Conservation (phyloP, 352 stramenopile genomes). For the Phytopythium oedochilum region DNA sequence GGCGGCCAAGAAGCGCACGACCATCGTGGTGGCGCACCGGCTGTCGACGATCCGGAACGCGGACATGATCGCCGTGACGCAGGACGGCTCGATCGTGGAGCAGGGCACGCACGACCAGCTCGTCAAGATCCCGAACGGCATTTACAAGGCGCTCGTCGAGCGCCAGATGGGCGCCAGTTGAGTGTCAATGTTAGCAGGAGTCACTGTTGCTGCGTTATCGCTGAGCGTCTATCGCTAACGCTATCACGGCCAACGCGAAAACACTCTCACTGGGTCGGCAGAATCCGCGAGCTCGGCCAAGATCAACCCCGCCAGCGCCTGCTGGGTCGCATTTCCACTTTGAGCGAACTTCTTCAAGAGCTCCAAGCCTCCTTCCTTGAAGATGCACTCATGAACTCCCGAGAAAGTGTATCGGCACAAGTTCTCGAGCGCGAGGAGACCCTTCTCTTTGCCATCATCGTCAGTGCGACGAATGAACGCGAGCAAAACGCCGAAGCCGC, state of each 20-base stretch:
- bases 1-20: no score
- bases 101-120: constrained; percentile 82
- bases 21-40: constrained; percentile 97
- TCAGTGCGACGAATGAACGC: not conserved
- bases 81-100: constrained; percentile 82
- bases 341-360: not conserved
- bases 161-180: constrained; percentile 8
- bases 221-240: no score
- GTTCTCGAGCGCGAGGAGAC: not conserved
- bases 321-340: not conserved
- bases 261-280: no score
- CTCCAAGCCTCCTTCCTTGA: not conserved
- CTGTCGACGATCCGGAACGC: constrained; percentile 91
- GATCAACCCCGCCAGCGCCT: not conserved
- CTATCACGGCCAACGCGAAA: no score
- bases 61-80: constrained; percentile 89
- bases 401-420: not conserved
- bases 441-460: not conserved
- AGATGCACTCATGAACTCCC: not conserved
- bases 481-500: not conserved
- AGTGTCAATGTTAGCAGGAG: no score
- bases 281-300: no score
- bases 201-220: no score
- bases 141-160: constrained; percentile 42
- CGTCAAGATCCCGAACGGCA: constrained; percentile 35